Evolutionary conservation across 441 rosid species (phyloP), one percentile per base, ranked within the genome.

Genomic region (Biscutella laevigata): DNA sequence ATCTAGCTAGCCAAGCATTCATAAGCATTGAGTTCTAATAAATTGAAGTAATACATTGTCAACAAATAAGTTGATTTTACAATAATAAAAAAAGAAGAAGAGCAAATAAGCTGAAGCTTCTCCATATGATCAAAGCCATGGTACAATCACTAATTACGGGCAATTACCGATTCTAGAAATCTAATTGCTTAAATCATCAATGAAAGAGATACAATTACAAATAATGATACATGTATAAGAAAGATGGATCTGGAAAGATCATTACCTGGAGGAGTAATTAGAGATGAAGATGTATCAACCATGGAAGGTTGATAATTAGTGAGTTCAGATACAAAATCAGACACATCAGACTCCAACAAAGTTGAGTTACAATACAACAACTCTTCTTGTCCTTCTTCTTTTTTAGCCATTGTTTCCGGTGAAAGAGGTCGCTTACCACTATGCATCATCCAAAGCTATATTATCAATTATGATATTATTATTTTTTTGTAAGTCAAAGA

Each of bases 271-370:
- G 19, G 62, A 17, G 38, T 10, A 26, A n/a, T n/a, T n/a, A n/a
- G 58, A 56, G 69, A 61, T 4, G 53, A 29, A n/a, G 60, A 15
- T 48, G n/a, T 32, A 57, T 57, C n/a, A n/a, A n/a, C 3, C 1
- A 21, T 10, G 10, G 45, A 61, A 10, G 53, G 46, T 39, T 10
- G 7, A 7, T 64, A 56, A 30, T 47, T 45, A 48, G 63, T 64
- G 33, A 64, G 69, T 19, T 64, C 69, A 19, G 58, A 64, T 8
- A 64, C 69, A 49, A 64, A 64, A 57, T 24, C 69, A 48, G 63
- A 57, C n/a, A 64, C 69, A 64, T 64, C 69, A 33, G 63, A 64
- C 16, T 64, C 69, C 13, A 53, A 49, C 45, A 64, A 64, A 48
- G 69, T 64, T 19, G 69, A 56, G 29, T 40, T 40, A 48, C 39